Base-by-base conservation (phyloP, 352 stramenopile species). In the Phytophthora sp. region DNA sequence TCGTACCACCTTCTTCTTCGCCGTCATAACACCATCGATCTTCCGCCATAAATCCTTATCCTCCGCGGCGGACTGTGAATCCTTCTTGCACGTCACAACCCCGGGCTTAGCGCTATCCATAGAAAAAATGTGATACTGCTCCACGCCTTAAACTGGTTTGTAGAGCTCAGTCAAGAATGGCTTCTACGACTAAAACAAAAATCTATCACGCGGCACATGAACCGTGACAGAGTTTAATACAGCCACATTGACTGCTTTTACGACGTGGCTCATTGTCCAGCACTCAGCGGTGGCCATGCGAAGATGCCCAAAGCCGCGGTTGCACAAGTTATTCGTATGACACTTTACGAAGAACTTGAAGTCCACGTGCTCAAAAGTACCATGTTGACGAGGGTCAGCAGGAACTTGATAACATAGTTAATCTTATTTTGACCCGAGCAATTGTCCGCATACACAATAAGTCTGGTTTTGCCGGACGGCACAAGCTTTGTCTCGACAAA, bases 341-440 rank as follows among this genome's bases (percentile, higher is more conserved):
- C 57, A 57, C n/a, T 73, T 73, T 0, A 73, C 52, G 24, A 73
- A 64, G 20, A 64, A 73, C 18, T 64, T 67, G 18, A 47, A 49
- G n/a, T 39, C 21, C 2, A 68, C 23, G 8, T 15, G n/a, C 45
- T 62, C 24, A 2, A 55, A 61, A 12, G 21, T 16, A 18, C 44
- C 44, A 59, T 57, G 27, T 65, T 2, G 1, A 35, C 33, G 26
- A 23, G 36, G 13, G 46, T 29, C 31, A 69, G 21, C 16, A 69
- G 30, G 13, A 63, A 44, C 50, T 61, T 50, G 3, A 60, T 24
- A 5, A 47, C 39, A 20, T 50, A 50, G 20, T 50, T 31, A 23
- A 31, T 50, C 4, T 50, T 50, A 4, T 50, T 50, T 50, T 31
- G 23, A 0, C 42, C 42, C 21, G 23, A 33, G 21, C 21, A 50